A percentile compares a stretch with the other conserved stretches of the same genome.
These are phyloP conservation scores for Sugiyamaella valdiviana DNA, from an alignment of 805 yeast species.

Conservation along the genomic window DNA sequence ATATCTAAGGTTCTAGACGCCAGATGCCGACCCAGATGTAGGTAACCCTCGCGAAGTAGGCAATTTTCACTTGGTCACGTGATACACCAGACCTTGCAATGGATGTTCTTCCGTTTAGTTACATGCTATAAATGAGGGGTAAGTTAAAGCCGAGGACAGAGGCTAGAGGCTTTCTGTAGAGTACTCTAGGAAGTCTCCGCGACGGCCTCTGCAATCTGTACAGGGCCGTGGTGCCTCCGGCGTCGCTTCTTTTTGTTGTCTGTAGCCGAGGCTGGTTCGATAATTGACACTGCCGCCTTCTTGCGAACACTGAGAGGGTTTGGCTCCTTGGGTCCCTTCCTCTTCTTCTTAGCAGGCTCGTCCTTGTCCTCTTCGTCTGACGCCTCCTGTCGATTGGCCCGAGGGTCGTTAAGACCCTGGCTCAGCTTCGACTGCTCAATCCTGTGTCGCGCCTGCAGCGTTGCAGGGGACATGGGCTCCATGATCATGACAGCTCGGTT, in stretches of 20 bases:
- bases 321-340: conserved; percentile 66
- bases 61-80: neutral
- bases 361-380: conserved; percentile 24
- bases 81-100: no score
- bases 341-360: conserved; percentile 23
- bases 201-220: neutral
- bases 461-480: conserved; percentile 84
- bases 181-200: no score
- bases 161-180: no score
- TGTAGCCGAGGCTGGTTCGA: neutral
- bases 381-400: conserved; percentile 25
- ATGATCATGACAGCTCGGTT: conserved; percentile 88
- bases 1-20: no score
- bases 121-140: no score
- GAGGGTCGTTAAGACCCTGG: conserved; percentile 67
- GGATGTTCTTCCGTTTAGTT: no score
- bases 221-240: conserved; percentile 6
- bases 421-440: conserved; percentile 65
- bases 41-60: no score
- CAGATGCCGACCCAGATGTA: no score
- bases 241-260: conserved; percentile 13
- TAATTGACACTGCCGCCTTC: conserved; percentile 38
- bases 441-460: conserved; percentile 42
- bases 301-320: conserved; percentile 88
- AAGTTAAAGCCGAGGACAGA: no score